Evolutionary conservation across 1,284 basidiomycete species (phyloP), one percentile per base, ranked within the genome.

Genomic region (Sporisorium graminicola): DNA sequence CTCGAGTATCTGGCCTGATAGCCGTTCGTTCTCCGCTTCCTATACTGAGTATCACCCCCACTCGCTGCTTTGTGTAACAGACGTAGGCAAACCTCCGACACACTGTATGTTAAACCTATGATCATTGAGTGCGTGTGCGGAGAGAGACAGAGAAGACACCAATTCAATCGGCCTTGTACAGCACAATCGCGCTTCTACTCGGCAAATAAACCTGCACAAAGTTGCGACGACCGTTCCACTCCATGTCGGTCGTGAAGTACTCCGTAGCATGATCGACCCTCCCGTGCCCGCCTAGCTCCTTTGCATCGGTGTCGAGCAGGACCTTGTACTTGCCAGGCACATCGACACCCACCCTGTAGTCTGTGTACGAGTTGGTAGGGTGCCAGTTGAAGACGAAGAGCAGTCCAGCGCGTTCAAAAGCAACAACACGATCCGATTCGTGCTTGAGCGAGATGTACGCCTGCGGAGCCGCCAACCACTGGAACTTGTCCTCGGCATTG

Each of bases 381-480:
- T 97, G 91, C 90, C 98, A 97, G 87, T 99, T 99, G 90, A 98
- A 98, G 77, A 98, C 89, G 87, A 98, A 99, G 47, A 99, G 87
- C 54, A 98, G 88, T 31, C 92, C 93, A 14, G 92, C 95, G 55
- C 96, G 91, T 88, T 99, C 96, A 82, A 91, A 98, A 2, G 93
- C 95, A 79, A 99, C 88, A 58, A 97, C 89, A 1, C 78, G 67
- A 50, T 81, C 79, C 26, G 56, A 87, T 86, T 98, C 94, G 86
- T 98, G 89, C 88, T 98, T 98, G 71, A 98, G 89, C 18, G 75
- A 79, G 37, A 83, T 72, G 33, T 83, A 83, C 18, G 82, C 92
- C 87, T 93, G 95, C 51, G 93, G 89, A 3, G 93, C 89, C 29
- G 90, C 90, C 31, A 99, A 89, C 95, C 96, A 99, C 52, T 90